Conservation (phyloP, 2,329 filamentous ascomycete genomes). For the Arthroderma sp. region DNA sequence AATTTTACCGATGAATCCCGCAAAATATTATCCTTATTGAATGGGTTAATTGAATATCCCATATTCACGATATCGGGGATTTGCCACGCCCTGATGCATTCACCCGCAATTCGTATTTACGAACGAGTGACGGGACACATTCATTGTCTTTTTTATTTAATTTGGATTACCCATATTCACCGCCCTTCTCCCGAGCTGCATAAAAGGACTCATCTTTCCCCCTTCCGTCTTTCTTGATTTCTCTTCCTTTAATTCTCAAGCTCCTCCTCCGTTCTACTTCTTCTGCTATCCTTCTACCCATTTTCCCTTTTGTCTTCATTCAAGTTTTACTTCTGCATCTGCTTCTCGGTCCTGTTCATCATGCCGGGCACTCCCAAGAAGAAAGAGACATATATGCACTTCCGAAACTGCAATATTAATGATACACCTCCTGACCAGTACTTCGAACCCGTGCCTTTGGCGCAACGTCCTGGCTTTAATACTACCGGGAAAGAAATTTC, state of each 20-base stretch:
- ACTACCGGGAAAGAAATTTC: constrained; percentile 44
- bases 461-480: constrained; percentile 46
- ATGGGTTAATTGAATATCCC: not conserved
- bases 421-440: constrained; percentile 13
- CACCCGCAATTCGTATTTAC: not conserved
- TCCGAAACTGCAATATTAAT: constrained; percentile 11
- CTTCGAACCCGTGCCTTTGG: constrained; percentile 20
- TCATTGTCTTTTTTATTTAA: not conserved
- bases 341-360: not conserved
- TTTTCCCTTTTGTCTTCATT: not conserved
- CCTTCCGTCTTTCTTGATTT: not conserved
- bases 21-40: not conserved
- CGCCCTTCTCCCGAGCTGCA: not conserved
- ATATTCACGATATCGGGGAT: not conserved
- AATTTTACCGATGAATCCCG: not conserved
- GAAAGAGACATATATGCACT: not conserved
- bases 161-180: not conserved
- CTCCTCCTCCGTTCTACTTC: not conserved
- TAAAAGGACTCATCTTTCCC: constrained; percentile 2
- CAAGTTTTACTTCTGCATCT: not conserved
- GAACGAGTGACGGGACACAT: not conserved
- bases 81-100: constrained; percentile 1
- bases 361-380: not conserved
- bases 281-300: not conserved
- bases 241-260: not conserved